phyloP scores from a whole-genome alignment of 805 yeast species.

The Ogataea glucozyma region DNA sequence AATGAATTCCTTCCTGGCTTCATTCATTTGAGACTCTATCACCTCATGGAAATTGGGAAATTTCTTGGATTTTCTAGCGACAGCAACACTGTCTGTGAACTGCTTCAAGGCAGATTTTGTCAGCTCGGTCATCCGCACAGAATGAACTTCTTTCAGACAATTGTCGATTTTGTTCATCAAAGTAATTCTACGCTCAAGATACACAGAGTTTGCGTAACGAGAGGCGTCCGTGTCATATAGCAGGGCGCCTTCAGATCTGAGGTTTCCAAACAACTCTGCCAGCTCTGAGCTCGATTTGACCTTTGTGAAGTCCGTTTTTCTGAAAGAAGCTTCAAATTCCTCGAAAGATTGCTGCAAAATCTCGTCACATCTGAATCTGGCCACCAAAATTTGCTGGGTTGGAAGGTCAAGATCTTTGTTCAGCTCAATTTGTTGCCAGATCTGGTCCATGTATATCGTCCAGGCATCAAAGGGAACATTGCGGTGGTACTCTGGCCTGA shows the following conservation, averaged over 20 bases:
- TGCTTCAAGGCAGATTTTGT: conserved; percentile 35
- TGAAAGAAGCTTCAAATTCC: conserved; percentile 41
- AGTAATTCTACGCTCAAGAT: conserved; percentile 55
- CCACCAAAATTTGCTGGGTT: conserved; percentile 93
- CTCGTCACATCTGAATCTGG: conserved; percentile 93
- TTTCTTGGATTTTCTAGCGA: conserved; percentile 27
- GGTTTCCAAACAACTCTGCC: conserved; percentile 43
- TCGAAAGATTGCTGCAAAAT: conserved; percentile 58
- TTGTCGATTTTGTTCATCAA: conserved; percentile 51
- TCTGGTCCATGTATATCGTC: conserved; percentile 84
- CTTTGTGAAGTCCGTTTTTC: conserved; percentile 26
- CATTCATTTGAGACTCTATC: conserved; percentile 22
- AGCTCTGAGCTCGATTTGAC: conserved; percentile 35
- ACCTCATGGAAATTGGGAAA: conserved; percentile 26
- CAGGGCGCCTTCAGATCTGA: conserved; percentile 49
- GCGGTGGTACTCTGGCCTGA: conserved; percentile 75
- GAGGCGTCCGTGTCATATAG: conserved; percentile 73
- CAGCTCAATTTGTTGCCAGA: conserved; percentile 92
- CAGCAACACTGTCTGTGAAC: conserved; percentile 31
- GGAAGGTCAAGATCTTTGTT: conserved; percentile 96
- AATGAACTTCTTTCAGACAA: conserved; percentile 46
- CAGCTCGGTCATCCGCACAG: conserved; percentile 40
- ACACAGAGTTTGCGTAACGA: conserved; percentile 68
- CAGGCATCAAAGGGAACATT: conserved; percentile 93
- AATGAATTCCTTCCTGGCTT: conserved; percentile 30